Evolutionary conservation across 495 filamentous ascomycete genomes (phyloP), one percentile per base, ranked within the genome.

Genomic region (Xylaria acuta): DNA sequence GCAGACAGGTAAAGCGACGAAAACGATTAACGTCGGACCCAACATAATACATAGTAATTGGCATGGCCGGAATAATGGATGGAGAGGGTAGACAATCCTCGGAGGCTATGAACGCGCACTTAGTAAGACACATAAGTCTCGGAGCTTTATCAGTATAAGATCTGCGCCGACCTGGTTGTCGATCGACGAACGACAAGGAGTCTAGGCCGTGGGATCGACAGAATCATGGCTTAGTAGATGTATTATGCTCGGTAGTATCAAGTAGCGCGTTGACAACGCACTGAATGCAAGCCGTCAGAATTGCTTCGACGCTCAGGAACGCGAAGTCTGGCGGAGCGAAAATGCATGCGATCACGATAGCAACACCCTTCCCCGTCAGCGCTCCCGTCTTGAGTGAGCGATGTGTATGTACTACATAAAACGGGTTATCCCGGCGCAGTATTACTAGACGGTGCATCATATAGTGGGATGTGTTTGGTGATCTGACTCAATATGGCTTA

Each of bases 171-270:
- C 27, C 12, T 54, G 12, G 32, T 49, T 41, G 32, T 56, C n/a
- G 65, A 67, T 67, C 65, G 22, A 56, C 45, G 45, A 40, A 51
- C 30, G 30, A 16, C 30, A 22, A 49, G 45, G 34, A 56, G 32
- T 56, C 65, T 67, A 56, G 65, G 47, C 65, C 34, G 16, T 56
- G 65, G 49, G 65, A 67, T 67, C 65, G 65, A 67, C 65, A 56
- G 3, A 20, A 56, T 30, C 65, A 51, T 32, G 41, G 27, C 34
- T 36, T 67, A 56, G 65, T 40, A 54, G 45, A 38, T 32, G 36
- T 56, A 18, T 56, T n/a, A 30, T 30, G 20, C 45, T 45, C 45
- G 62, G 25, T 45, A 16, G 18, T 36, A 18, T 14, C 14, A n/a
- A 38, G 32, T 38, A 63, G 20, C 36, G 53, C 30, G 36, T 67